A percentile compares a stretch with the other conserved stretches of the same genome.
These are phyloP conservation scores for Shiraia sp. DNA, from an alignment of 2,329 filamentous ascomycete genomes.

Conservation along the genomic window DNA sequence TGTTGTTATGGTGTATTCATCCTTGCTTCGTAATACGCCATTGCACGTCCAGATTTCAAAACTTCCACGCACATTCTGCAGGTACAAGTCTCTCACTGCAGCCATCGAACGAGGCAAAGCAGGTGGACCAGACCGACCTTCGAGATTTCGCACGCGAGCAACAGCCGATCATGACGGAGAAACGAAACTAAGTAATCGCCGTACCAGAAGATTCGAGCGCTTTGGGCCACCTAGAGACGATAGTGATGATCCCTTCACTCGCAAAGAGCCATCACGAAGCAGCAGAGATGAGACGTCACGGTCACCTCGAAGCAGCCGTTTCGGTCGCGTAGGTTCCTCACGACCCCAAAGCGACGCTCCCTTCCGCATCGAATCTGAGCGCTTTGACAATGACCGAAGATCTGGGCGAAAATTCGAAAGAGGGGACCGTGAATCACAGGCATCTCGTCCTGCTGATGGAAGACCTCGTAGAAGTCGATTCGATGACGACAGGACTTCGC, in stretches of 20 bases:
- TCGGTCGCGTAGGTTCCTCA: constrained; percentile 7
- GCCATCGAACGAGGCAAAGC: constrained; percentile 37
- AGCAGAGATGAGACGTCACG: not conserved
- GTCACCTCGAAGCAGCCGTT: constrained; percentile 7
- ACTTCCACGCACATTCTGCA: constrained; percentile 21
- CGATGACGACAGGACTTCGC: not conserved
- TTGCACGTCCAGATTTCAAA: constrained; percentile 15
- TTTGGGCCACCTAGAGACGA: constrained; percentile 5
- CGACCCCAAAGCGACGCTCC: constrained; percentile 5
- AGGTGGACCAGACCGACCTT: constrained; percentile 12
- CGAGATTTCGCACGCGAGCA: constrained; percentile 11
- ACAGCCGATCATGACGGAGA: constrained; percentile 1
- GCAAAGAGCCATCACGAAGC: constrained; percentile 2
- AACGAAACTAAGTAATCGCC: constrained; percentile 1
- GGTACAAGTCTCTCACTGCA: constrained; percentile 38
- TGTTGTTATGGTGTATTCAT: constrained; percentile 25
- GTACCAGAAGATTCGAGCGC: constrained; percentile 8
- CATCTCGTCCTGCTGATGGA: no score
- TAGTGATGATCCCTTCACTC: not conserved
- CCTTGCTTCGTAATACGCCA: constrained; percentile 18
- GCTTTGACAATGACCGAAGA: not conserved
- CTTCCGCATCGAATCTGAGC: not conserved
- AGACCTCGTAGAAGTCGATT: no score
- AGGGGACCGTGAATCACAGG: no score
- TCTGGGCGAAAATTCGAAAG: no score